These are phyloP conservation scores for Agaricus blazei DNA, from an alignment of 768 basidiomycete genomes.

Conservation along the genomic window DNA sequence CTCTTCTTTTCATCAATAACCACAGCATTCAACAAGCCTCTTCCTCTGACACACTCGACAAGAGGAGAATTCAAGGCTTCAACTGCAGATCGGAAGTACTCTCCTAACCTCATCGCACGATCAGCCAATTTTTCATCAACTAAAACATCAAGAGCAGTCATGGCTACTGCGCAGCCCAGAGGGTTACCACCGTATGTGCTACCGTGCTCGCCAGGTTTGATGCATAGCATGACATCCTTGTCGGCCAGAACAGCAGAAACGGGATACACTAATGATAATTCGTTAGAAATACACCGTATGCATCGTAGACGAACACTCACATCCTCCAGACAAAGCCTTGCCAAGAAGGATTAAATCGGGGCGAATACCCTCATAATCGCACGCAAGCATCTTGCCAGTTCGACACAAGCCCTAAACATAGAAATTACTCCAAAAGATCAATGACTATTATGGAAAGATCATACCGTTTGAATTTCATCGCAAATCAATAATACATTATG, in stretches of 20 bases:
- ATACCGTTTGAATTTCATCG: slow-evolving; percentile 95
- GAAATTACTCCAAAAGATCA: neutral
- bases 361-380: slow-evolving; percentile 79
- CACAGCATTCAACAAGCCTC: slow-evolving; percentile 88
- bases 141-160: slow-evolving; percentile 89
- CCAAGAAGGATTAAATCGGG: slow-evolving; percentile 93
- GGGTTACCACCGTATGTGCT: slow-evolving; percentile 97
- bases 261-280: slow-evolving; percentile 66
- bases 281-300: neutral
- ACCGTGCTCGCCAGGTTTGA: slow-evolving; percentile 93
- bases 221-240: slow-evolving; percentile 90
- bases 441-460: slow-evolving; percentile 12
- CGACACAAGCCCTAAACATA: slow-evolving; percentile 71
- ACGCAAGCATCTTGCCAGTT: slow-evolving; percentile 92
- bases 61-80: slow-evolving; percentile 61
- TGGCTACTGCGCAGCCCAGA: slow-evolving; percentile 92
- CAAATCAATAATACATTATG: slow-evolving; percentile 95
- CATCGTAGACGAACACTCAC: slow-evolving; percentile 35
- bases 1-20: slow-evolving; percentile 86
- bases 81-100: slow-evolving; percentile 69
- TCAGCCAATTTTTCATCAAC: slow-evolving; percentile 78
- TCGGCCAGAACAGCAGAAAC: slow-evolving; percentile 93
- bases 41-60: slow-evolving; percentile 75
- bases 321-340: slow-evolving; percentile 94
- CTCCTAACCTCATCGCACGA: slow-evolving; percentile 76